Base-by-base conservation (phyloP, 257 asterid genomes). In the Leptodermis oblonga region DNA sequence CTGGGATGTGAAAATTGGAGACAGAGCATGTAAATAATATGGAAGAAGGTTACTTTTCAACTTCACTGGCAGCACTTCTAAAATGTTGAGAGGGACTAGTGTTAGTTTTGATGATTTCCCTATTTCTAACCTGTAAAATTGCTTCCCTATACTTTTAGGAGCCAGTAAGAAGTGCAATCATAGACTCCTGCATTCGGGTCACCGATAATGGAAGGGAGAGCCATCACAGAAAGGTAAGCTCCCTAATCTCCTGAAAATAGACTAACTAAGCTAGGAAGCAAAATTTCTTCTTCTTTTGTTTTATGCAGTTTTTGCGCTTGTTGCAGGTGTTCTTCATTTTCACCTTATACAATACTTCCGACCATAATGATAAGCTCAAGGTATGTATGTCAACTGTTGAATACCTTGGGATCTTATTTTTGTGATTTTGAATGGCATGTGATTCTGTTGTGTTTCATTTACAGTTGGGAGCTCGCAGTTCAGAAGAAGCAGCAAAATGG, bases 111-210 rank as follows among this genome's bases (percentile, higher is more conserved):
- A 5, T 17, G n/a, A 52, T 68, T 23, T 36, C 4, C n/a, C n/a
- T 51, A 36, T 67, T 33, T 37, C 12, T 23, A 11, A 52, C 25
- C 15, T 28, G 31, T 37, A 28, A 11, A 52, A 28, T n/a, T 36
- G 26, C 26, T 23, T 45, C 33, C 28, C 43, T n/a, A n/a, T 42
- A 51, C 56, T 81, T 4, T 68, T 82, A 92, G 98, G 95, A 87
- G 76, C 95, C 98, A 31, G 49, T 79, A 56, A 83, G 96, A 78
- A 85, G 92, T 70, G 94, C 96, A 58, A 88, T 93, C 73, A 85
- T 93, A 68, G 99, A 90, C 87, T 88, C 97, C 25, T 88, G 97
- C 87, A 86, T 87, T 62, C 90, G 92, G 65, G 92, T 90, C n/a
- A 85, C 79, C 12, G 96, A 93, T 83, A 80, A 90, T 64, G 99